These are phyloP conservation scores for Rhizopus microsporus DNA, from an alignment of 371 early-diverging fungal genomes.

Conservation along the genomic window DNA sequence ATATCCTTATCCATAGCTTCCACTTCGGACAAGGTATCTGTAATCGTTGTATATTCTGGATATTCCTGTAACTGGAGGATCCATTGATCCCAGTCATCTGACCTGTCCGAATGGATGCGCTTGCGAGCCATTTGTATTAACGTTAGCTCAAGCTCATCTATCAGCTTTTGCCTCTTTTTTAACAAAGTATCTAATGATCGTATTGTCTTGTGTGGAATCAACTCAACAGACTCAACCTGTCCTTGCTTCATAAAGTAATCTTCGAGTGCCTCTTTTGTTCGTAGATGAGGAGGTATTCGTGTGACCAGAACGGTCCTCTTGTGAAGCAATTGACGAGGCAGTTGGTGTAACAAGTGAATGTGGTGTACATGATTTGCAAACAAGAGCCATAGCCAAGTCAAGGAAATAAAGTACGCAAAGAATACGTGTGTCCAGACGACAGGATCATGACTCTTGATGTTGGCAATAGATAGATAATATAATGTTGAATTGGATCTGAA, in stretches of 20 bases:
- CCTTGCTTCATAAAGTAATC: slow-evolving; percentile 48
- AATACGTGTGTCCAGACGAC: slow-evolving; percentile 49
- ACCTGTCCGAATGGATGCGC: too few species aligned
- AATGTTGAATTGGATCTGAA: slow-evolving; percentile 44
- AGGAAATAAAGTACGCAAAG: slow-evolving; percentile 35
- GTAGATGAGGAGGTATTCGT: slow-evolving; percentile 37
- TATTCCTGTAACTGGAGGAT: background rate
- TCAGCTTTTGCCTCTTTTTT: slow-evolving; percentile 15
- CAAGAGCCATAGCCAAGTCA: slow-evolving; percentile 51
- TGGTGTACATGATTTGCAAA: slow-evolving; percentile 53
- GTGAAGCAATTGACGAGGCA: background rate
- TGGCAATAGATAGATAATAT: slow-evolving; percentile 45
- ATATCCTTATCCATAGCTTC: slow-evolving; percentile 29
- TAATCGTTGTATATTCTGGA: background rate
- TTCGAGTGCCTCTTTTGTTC: slow-evolving; percentile 36
- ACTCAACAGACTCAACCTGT: slow-evolving; percentile 35
- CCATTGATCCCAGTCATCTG: slow-evolving; percentile 9
- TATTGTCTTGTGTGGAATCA: slow-evolving; percentile 34
- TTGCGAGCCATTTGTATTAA: slow-evolving; percentile 29
- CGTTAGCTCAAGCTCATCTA: slow-evolving; percentile 32
- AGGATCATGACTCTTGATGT: slow-evolving; percentile 31
- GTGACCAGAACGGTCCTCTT: slow-evolving; percentile 34
- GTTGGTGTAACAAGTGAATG: slow-evolving; percentile 35
- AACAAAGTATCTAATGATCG: slow-evolving; percentile 17
- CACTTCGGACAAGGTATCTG: slow-evolving; percentile 14